These are phyloP conservation scores for Lepiota venenata DNA, from an alignment of 768 basidiomycete species.

Conservation along the genomic window DNA sequence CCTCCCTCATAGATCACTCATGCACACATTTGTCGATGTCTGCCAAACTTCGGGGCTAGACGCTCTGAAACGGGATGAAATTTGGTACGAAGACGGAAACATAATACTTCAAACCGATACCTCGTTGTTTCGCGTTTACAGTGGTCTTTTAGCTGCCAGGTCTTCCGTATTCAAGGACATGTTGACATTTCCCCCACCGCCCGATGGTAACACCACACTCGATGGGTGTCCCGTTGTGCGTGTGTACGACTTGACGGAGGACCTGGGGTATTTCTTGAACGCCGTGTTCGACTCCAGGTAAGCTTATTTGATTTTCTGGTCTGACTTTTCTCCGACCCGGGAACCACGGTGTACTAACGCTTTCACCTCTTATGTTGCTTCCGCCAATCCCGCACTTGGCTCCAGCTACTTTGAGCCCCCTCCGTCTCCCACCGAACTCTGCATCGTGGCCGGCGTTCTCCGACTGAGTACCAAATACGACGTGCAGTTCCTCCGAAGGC, in stretches of 20 bases:
- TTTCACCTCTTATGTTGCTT: neutral
- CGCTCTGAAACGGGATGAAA: slow-evolving; percentile 14
- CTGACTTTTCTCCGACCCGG: neutral
- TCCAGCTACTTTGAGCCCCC: slow-evolving; percentile 32
- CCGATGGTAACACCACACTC: slow-evolving; percentile 21
- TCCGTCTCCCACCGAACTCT: slow-evolving; percentile 25
- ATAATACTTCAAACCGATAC: slow-evolving; percentile 33
- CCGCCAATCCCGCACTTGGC: neutral
- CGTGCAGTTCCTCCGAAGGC: slow-evolving; percentile 28
- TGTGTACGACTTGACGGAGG: slow-evolving; percentile 29
- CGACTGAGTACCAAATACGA: slow-evolving; percentile 37
- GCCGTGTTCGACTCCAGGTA: slow-evolving; percentile 34
- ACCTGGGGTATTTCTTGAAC: slow-evolving; percentile 30
- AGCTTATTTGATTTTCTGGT: slow-evolving; percentile 2
- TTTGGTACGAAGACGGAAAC: slow-evolving; percentile 40
- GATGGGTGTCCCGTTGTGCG: slow-evolving; percentile 31
- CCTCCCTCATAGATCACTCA: neutral
- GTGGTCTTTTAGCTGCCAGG: slow-evolving; percentile 30
- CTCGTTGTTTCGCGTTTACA: slow-evolving; percentile 31
- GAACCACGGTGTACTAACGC: neutral
- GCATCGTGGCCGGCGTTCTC: slow-evolving; percentile 30
- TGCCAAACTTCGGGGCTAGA: neutral
- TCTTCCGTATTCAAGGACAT: slow-evolving; percentile 37
- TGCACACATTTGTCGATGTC: neutral
- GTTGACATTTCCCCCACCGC: slow-evolving; percentile 33